Evolutionary conservation across 768 basidiomycete genomes (phyloP), one percentile per base, ranked within the genome.

Genomic region (Russula compacta): DNA sequence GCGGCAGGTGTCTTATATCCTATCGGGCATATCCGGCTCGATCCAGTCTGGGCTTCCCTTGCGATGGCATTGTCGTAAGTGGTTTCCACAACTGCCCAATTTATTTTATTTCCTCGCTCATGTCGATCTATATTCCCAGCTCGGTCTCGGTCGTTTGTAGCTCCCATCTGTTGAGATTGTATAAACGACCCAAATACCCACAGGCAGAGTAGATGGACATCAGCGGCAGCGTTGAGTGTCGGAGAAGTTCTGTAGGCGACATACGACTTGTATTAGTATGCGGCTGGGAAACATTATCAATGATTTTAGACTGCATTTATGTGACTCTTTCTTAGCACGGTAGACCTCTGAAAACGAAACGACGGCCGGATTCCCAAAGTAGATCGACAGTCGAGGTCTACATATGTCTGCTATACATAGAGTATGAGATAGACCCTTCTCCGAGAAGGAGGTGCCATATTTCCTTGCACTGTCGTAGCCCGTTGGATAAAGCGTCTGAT

Each of bases 351-450:
- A 88, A 69, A 91, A 91, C 0, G 24, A 29, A 29, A 29, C 24
- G 87, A 88, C 33, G 98, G 74, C 39, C 95, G 77, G 33, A 93
- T 87, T 19, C 84, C 91, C 64, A 99, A 74, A 29, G n/a, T n/a
- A 73, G 95, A 94, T 55, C 92, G 83, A 68, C 94, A 90, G 72
- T 99, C 95, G 46, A 92, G 79, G 73, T 98, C 95, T 14, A 87
- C 79, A 70, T 95, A 92, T 2, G 78, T 77, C 64, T 89, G 88
- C 36, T 97, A 77, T 2, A 81, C 80, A 35, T 83, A 78, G 15
- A 93, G 92, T 67, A 98, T 82, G 14, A 78, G 76, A 60, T 88
- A 84, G 9, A 85, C n/a, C 83, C 57, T 81, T 81, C 52, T 93
- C 87, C 19, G 89, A 86, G 74, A 98, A 98, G 4, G 79, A 71